phyloP scores from a whole-genome alignment of 164 flowering plant species.

The Hamamelis virginiana region DNA sequence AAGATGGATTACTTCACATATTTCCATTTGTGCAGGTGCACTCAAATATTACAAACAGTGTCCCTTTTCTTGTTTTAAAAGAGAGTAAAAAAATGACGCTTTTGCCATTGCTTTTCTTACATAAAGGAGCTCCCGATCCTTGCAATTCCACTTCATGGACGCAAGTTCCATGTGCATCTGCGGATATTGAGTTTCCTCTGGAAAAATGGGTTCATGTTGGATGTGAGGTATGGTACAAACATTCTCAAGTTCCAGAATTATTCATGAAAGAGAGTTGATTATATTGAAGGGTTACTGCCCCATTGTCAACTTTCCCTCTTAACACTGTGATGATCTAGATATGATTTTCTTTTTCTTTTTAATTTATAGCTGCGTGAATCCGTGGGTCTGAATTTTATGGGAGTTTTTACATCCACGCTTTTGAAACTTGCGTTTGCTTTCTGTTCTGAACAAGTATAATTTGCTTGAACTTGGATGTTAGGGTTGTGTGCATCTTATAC shows the following conservation, averaged over 20 bases:
- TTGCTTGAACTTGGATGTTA: too few relatives aligned
- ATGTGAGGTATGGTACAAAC: slow-evolving; percentile 55
- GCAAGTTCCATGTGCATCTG: slow-evolving; percentile 31
- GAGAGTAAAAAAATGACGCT: slow-evolving; percentile 44
- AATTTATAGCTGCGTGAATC: too few relatives aligned
- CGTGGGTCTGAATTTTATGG: too few relatives aligned
- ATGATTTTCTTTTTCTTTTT: too few relatives aligned
- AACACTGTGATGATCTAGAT: too few relatives aligned
- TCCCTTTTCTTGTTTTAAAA: slow-evolving; percentile 50
- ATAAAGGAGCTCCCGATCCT: slow-evolving; percentile 41
- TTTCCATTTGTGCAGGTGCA: slow-evolving; percentile 27
- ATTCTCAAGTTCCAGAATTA: not conserved
- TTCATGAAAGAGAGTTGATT: too few relatives aligned
- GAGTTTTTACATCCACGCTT: too few relatives aligned
- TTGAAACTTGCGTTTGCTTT: too few relatives aligned
- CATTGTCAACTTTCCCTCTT: too few relatives aligned
- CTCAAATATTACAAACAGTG: slow-evolving; percentile 18
- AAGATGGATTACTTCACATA: slow-evolving; percentile 5
- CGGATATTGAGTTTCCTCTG: slow-evolving; percentile 38
- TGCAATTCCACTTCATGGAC: slow-evolving; percentile 21
- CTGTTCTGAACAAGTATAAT: too few relatives aligned
- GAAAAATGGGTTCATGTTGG: slow-evolving; percentile 80
- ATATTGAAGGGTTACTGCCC: too few relatives aligned
- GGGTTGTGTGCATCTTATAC: too few relatives aligned
- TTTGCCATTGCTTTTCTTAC: slow-evolving; percentile 35